Base-by-base conservation (phyloP, 179 eudicot species). In the Drosera spatulata region DNA sequence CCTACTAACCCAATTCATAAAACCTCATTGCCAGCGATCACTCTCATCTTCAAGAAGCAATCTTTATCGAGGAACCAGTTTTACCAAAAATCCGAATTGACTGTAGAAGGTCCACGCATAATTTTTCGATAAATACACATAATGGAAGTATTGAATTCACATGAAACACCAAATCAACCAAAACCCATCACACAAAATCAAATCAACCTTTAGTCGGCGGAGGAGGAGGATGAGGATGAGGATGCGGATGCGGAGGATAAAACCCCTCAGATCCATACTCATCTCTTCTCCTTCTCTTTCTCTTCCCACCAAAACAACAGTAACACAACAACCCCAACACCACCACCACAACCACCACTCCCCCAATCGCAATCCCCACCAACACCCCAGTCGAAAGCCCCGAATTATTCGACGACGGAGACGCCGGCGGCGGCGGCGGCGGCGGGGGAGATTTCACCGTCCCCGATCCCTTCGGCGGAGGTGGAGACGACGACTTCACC, bases 311-410 rank as follows among this genome's bases (percentile, higher is more conserved):
- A 39, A 55, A 69, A 42, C 66, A 53, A 39, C 69, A 15, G 69
- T 22, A 22, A 22, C 77, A 76, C 33, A 72, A 41, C 13, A 76
- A 39, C 51, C 46, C 60, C 59, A 66, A 60, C 22, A 69, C 61
- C n/a, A 70, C 71, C 42, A 76, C n/a, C 43, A 72, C 33, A 22
- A 22, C 50, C 10, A 49, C 69, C 12, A 72, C 71, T 53, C 77
- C 66, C 6, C 74, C 80, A 62, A 76, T 48, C 13, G 62, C 74
- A 60, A 68, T 65, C 15, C 72, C 80, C 38, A 63, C 54, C 3
- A 69, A 53, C 54, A 61, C 61, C 22, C 61, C 41, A 37, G 66
- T 53, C 48, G 71, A 44, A 33, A 54, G n/a, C 11, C 62, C 42
- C 12, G 66, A 39, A 22, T 22, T 22, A 22, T 22, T 22, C 46